Base-by-base conservation (phyloP, 108 stramenopile species). In the Fistulifera solaris region DNA sequence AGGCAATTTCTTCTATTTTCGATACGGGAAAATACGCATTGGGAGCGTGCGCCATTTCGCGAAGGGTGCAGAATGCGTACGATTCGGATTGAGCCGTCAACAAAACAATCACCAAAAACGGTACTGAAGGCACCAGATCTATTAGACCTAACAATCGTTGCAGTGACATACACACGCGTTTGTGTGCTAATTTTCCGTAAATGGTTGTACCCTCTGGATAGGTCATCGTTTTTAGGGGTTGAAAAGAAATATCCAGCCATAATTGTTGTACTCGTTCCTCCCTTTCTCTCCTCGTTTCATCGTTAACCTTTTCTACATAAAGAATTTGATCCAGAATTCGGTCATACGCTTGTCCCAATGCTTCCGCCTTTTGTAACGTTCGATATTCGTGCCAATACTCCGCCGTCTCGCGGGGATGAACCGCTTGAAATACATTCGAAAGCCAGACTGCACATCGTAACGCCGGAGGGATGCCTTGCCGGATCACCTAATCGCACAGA, bases 401-500 rank as follows among this genome's bases (percentile, higher is more conserved):
- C 3, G 68, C 41, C 31, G 53, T 59, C 44, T 80, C 72, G 50
- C 81, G 66, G 3, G 82, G 75, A 61, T 81, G 68, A 19, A 62
- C 70, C 0, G 78, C 61, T 61, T 77, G 66, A 31, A 80, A 51
- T 8, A 86, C 66, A 19, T 81, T 84, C 56, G 81, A 75, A 17
- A 84, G 70, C 89, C 89, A 90, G 5, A 90, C 77, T 51, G 88
- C 88, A 67, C 84, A 86, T n/a, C 89, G 75, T 6, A 86, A 56
- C 10, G 81, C 70, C 1, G 82, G 80, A 10, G 89, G 89, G 45
- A 90, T 62, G 21, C 89, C 80, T 26, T 67, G 48, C 13, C 77
- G 80, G 52, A 78, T 60, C 68, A 83, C 76, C 72, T 50, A 31
- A 18, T 0, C 19, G 21, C 28, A 60, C 31, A 23, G 28, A 26